phyloP scores from a whole-genome alignment of 2,329 filamentous ascomycete species.

The Blastomyces percursus region DNA sequence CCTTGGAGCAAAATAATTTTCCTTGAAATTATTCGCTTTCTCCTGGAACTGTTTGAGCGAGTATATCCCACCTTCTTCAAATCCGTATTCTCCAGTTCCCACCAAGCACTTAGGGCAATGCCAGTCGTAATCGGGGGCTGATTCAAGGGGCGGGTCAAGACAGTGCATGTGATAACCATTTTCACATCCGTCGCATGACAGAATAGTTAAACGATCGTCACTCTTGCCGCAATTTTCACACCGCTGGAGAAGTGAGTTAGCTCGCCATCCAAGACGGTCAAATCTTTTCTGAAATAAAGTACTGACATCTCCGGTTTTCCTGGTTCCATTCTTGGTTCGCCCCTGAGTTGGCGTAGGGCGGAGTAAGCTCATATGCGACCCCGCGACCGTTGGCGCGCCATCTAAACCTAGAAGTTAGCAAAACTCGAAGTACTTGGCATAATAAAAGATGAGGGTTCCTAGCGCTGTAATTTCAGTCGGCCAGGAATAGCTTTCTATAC shows the following conservation, averaged over 20 bases:
- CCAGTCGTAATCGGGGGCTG: constrained; percentile 78
- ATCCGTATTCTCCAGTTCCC: constrained; percentile 91
- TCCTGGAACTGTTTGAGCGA: constrained; percentile 94
- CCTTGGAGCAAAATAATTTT: constrained; percentile 81
- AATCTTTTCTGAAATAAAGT: constrained; percentile 3
- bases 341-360: constrained; percentile 59
- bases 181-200: constrained; percentile 87
- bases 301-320: constrained; percentile 48
- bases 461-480: neutral
- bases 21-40: constrained; percentile 89
- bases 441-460: constrained; percentile 22
- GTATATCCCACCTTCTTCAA: constrained; percentile 92
- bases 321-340: constrained; percentile 45
- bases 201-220: constrained; percentile 58
- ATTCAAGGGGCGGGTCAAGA: constrained; percentile 71
- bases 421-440: neutral
- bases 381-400: constrained; percentile 60
- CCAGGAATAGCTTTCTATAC: constrained; percentile 14
- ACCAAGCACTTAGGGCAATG: constrained; percentile 92
- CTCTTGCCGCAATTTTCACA: constrained; percentile 80
- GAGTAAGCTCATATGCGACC: constrained; percentile 92
- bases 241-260: constrained; percentile 42
- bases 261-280: constrained; percentile 7
- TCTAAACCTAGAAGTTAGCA: constrained; percentile 6
- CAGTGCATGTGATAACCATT: constrained; percentile 78